These are phyloP conservation scores for Candida taoyuanica DNA, from an alignment of 805 yeast genomes.

Conservation along the genomic window DNA sequence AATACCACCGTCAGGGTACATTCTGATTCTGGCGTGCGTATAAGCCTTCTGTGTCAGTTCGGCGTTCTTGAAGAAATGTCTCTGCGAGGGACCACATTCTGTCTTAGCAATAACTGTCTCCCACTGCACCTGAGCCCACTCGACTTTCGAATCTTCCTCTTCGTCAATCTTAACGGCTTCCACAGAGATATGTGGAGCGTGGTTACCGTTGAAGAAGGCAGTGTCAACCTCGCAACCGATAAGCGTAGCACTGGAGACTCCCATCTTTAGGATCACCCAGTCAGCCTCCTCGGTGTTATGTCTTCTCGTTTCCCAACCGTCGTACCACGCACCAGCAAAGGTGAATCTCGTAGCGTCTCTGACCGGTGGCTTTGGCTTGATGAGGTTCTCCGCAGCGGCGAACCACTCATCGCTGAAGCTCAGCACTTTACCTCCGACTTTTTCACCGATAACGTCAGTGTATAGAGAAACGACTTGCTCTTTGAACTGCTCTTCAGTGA, in stretches of 20 bases:
- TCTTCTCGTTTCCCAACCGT: slow-evolving; percentile 98
- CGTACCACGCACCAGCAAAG: slow-evolving; percentile 94
- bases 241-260: slow-evolving; percentile 75
- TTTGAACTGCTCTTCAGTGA: slow-evolving; percentile 23
- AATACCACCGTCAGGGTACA: slow-evolving; percentile 98
- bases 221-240: slow-evolving; percentile 90
- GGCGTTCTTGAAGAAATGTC: slow-evolving; percentile 72
- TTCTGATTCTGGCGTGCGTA: slow-evolving; percentile 78
- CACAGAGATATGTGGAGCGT: slow-evolving; percentile 85
- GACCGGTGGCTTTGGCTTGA: slow-evolving; percentile 75
- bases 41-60: slow-evolving; percentile 54
- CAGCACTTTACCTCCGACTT: slow-evolving; percentile 73
- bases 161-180: slow-evolving; percentile 53
- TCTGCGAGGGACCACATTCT: slow-evolving; percentile 88
- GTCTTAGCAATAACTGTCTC: slow-evolving; percentile 58
- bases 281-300: slow-evolving; percentile 84
- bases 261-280: slow-evolving; percentile 80
- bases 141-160: slow-evolving; percentile 21
- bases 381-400: slow-evolving; percentile 85
- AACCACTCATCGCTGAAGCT: slow-evolving; percentile 88
- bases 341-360: slow-evolving; percentile 77
- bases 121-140: slow-evolving; percentile 43
- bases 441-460: slow-evolving; percentile 75
- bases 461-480: slow-evolving; percentile 22
- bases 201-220: slow-evolving; percentile 91